Evolutionary conservation across 1,284 basidiomycete species (phyloP), one percentile per base, ranked within the genome.

Genomic region (Phylloboletellus chloephorus): DNA sequence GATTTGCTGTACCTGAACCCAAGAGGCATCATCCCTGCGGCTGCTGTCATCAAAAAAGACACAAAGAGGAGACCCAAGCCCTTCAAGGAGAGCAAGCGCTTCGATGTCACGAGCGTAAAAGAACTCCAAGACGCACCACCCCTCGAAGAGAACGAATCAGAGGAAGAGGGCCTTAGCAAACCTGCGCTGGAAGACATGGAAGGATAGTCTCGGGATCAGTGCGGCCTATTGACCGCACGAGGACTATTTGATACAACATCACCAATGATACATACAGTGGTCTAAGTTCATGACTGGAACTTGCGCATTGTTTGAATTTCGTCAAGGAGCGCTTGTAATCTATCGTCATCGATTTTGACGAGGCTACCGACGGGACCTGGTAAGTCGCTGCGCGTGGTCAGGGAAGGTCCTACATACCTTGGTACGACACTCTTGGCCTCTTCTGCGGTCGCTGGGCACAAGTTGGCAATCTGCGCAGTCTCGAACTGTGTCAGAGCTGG

Each of bases 351-450:
- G 46, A 90, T 80, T 58, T 88, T 88, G 15, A 86, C 82, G 31
- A 93, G 73, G 62, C 89, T 91, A 45, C 8, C 19, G 37, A 20
- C n/a, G n/a, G n/a, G n/a, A n/a, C n/a, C 4, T 6, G 28, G 10
- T 36, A 15, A 38, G 34, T 15, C 10, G 25, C 9, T 16, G 9
- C 36, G 37, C 21, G 44, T 24, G 41, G 39, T 31, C 37, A 10
- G 24, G 12, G n/a, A 10, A 0, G 11, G 16, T 12, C n/a, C n/a
- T n/a, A 33, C 43, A 8, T 43, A 82, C 88, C 90, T 94, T 4
- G 92, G 91, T 38, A 96, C 74, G 40, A 93, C 74, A 53, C 88
- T 91, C 67, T 92, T 94, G 12, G 92, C 86, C 62, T 95, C 92
- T 50, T 95, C 92, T 3, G 88, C 78, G 48, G 84, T 81, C 29